These are phyloP conservation scores for Eucalyptus dawsonii DNA, from an alignment of 345 rosid genomes.

Conservation along the genomic window DNA sequence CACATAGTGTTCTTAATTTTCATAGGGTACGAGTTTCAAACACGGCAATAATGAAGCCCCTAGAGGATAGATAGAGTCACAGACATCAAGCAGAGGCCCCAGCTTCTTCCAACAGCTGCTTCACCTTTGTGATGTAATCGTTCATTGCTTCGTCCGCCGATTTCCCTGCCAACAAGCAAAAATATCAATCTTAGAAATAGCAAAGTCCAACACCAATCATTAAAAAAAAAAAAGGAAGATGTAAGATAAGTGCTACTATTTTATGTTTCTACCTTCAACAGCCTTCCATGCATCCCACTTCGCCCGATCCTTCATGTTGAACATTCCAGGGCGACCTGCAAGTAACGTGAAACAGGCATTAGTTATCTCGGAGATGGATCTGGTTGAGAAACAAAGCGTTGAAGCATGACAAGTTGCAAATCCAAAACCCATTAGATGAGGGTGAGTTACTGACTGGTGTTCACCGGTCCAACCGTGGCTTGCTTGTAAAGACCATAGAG, in stretches of 20 bases:
- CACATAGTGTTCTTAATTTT: neutral
- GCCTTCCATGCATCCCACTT: slow-evolving; percentile 99
- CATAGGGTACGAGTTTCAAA: neutral
- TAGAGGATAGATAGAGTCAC: neutral
- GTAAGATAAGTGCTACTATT: neutral
- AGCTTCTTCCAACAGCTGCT: slow-evolving; percentile 8
- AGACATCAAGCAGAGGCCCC: neutral
- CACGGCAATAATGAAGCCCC: neutral
- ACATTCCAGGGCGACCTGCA: slow-evolving; percentile 87
- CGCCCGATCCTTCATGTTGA: slow-evolving; percentile 65
- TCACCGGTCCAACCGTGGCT: slow-evolving; percentile 67
- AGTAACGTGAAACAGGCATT: neutral
- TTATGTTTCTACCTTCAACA: slow-evolving; percentile 49
- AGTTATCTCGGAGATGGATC: neutral
- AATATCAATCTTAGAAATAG: neutral
- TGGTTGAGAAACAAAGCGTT: neutral
- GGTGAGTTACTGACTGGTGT: slow-evolving; percentile 34
- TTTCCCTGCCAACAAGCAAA: slow-evolving; percentile 1
- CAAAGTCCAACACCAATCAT: neutral
- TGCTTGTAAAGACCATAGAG: slow-evolving; percentile 83
- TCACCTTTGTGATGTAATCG: slow-evolving; percentile 13
- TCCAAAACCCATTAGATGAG: neutral
- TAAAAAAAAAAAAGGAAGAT: neutral
- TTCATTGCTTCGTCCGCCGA: slow-evolving; percentile 6
- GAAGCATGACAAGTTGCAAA: neutral